A percentile compares a stretch with the other conserved stretches of the same genome.
phyloP scores from a whole-genome alignment of 495 filamentous ascomycete genomes.

The Penicillium crystallinum region DNA sequence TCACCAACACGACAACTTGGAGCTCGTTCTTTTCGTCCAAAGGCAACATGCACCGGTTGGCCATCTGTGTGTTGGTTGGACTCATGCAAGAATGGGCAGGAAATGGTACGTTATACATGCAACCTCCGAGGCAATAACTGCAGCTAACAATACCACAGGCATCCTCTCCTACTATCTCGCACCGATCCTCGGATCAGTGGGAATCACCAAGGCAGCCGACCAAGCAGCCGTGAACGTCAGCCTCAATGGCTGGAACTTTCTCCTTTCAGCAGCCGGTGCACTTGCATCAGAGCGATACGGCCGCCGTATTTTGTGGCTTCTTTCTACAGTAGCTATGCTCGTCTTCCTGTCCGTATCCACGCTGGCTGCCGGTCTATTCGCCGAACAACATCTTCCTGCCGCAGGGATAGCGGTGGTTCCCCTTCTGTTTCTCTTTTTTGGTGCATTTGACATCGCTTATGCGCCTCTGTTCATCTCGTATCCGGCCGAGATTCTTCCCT shows the following conservation, averaged over 20 bases:
- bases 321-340: slow-evolving; percentile 52
- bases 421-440: slow-evolving; percentile 56
- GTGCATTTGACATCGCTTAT: slow-evolving; percentile 54
- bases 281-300: slow-evolving; percentile 54
- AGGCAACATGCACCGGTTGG: slow-evolving; percentile 60
- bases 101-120: slow-evolving; percentile 38
- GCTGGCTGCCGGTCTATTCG: slow-evolving; percentile 49
- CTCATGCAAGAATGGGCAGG: slow-evolving; percentile 59
- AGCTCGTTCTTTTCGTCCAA: slow-evolving; percentile 55
- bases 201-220: slow-evolving; percentile 42
- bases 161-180: slow-evolving; percentile 59
- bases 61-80: slow-evolving; percentile 54
- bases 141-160: slow-evolving; percentile 11
- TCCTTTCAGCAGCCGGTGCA: slow-evolving; percentile 40
- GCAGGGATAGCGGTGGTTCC: slow-evolving; percentile 52
- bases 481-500: slow-evolving; percentile 62
- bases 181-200: slow-evolving; percentile 51
- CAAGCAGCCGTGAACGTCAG: slow-evolving; percentile 34
- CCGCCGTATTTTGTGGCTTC: slow-evolving; percentile 52
- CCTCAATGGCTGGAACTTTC: slow-evolving; percentile 24
- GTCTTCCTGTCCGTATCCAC: slow-evolving; percentile 51
- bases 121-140: background rate
- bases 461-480: slow-evolving; percentile 59
- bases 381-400: slow-evolving; percentile 38
- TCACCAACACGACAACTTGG: slow-evolving; percentile 17